Evolutionary conservation across 305 asterid genomes (phyloP), one percentile per base, ranked within the genome.

Genomic region (Andrographis paniculata): DNA sequence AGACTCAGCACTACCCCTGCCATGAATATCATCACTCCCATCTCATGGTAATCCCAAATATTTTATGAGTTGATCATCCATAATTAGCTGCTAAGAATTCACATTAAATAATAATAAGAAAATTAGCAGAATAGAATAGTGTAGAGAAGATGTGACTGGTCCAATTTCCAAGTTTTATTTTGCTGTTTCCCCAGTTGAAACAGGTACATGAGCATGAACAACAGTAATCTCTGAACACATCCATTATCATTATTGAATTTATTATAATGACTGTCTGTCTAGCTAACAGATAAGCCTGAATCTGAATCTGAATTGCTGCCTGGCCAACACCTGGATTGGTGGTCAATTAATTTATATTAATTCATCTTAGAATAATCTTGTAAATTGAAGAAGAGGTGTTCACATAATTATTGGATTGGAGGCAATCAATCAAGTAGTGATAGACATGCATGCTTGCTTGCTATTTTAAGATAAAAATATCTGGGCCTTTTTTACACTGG

Each of bases 91-190:
- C n/a, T n/a, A n/a, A n/a, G n/a, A n/a, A n/a, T n/a, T n/a, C n/a
- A n/a, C n/a, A n/a, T n/a, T n/a, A n/a, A n/a, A n/a, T n/a, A n/a
- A n/a, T n/a, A n/a, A n/a, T n/a, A n/a, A n/a, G n/a, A 9, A 4
- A 2, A 14, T 31, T 14, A 8, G 42, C 3, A 13, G 23, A 52
- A 41, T 23, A 17, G 46, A 17, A 13, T 7, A 38, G 19, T 38
- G 12, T 33, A 33, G 38, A 13, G n/a, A 5, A 10, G 55, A 56
- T 22, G 54, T 59, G 49, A 55, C 56, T 3, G 61, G 38, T 66
- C 66, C 71, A 52, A 52, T 59, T 71, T 66, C 73, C 65, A 57
- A 71, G 22, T 52, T 62, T 60, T 70, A 71, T 67, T 60, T 71
- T 56, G 66, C 52, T 71, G 78, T 71, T 71, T 63, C 78, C 78